Conservation (phyloP, 208 protist species). For the Endotrypanum monterogeii region DNA sequence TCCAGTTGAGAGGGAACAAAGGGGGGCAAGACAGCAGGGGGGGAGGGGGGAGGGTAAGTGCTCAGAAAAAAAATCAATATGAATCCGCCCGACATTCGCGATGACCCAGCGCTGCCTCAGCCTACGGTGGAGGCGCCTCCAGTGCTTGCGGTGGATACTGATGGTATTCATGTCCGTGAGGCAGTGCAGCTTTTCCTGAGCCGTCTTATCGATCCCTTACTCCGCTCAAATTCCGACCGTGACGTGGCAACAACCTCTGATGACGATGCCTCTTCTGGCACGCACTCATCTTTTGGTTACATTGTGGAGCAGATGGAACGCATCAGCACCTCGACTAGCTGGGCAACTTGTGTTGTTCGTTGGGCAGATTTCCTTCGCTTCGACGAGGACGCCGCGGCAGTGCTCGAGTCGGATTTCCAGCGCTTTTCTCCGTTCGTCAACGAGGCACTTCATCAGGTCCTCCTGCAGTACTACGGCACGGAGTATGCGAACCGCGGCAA, state of each 20-base stretch:
- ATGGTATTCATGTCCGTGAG: conserved; percentile 78
- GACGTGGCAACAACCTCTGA: conserved; percentile 1
- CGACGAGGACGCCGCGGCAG: conserved; percentile 69
- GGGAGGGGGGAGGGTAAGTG: no score
- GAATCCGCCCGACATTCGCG: conserved; percentile 49
- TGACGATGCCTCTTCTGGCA: not conserved
- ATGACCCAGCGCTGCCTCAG: conserved; percentile 55
- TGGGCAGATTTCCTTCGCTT: conserved; percentile 76
- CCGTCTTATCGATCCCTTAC: conserved; percentile 69
- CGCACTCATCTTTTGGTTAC: conserved; percentile 44
- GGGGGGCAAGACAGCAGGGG: no score
- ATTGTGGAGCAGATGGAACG: conserved; percentile 76
- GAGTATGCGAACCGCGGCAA: conserved; percentile 77
- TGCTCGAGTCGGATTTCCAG: conserved; percentile 82
- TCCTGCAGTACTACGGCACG: conserved; percentile 84
- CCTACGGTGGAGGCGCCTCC: conserved; percentile 47
- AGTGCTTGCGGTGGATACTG: conserved; percentile 68
- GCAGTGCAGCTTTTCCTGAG: conserved; percentile 78
- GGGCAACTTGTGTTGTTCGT: conserved; percentile 83
- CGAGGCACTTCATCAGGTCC: conserved; percentile 71
- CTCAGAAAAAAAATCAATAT: conserved; percentile 35
- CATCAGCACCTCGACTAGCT: conserved; percentile 75
- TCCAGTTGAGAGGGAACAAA: not conserved
- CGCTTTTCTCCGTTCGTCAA: conserved; percentile 79
- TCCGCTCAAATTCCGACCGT: conserved; percentile 26